These are phyloP conservation scores for Calamus simplicifolius DNA, from an alignment of 176 grass and related monocot species.

Conservation along the genomic window DNA sequence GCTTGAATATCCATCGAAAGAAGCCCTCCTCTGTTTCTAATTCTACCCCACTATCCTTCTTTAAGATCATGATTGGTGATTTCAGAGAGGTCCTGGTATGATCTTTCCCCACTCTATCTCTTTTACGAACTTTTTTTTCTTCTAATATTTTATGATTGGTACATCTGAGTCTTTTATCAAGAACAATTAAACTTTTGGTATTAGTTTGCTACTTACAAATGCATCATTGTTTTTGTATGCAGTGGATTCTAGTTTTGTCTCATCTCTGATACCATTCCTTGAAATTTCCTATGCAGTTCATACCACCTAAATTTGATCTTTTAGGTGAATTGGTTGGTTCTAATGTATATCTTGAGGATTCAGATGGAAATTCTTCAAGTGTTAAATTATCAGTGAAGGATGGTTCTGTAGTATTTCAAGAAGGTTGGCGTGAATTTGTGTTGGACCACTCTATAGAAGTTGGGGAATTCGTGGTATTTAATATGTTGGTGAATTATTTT, in stretches of 20 bases:
- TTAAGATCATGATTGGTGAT: constrained; percentile 30
- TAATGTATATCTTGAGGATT: constrained; percentile 36
- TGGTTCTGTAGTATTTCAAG: constrained; percentile 34
- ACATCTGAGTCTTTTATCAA: not conserved
- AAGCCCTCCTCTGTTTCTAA: too few relatives aligned
- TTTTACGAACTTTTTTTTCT: not conserved
- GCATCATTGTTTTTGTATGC: not conserved
- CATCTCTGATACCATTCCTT: not conserved
- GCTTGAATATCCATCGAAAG: too few relatives aligned
- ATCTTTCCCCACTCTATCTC: not conserved
- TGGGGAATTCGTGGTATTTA: constrained; percentile 43
- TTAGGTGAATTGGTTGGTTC: constrained; percentile 22
- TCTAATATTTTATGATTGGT: constrained; percentile 4
- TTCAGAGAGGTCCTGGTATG: constrained; percentile 46
- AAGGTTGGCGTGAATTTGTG: constrained; percentile 56
- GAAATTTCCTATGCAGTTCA: constrained; percentile 31
- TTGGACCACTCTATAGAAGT: constrained; percentile 33
- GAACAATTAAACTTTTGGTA: not conserved
- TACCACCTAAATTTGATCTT: constrained; percentile 29
- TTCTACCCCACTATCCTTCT: constrained; percentile 18
- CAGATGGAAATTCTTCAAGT: constrained; percentile 17
- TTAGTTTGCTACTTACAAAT: not conserved
- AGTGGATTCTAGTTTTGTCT: not conserved
- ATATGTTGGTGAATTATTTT: constrained; percentile 16
- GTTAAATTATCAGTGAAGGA: constrained; percentile 23